Evolutionary conservation across 257 asterid genomes (phyloP).

Genomic region (Penstemon davidsonii): DNA sequence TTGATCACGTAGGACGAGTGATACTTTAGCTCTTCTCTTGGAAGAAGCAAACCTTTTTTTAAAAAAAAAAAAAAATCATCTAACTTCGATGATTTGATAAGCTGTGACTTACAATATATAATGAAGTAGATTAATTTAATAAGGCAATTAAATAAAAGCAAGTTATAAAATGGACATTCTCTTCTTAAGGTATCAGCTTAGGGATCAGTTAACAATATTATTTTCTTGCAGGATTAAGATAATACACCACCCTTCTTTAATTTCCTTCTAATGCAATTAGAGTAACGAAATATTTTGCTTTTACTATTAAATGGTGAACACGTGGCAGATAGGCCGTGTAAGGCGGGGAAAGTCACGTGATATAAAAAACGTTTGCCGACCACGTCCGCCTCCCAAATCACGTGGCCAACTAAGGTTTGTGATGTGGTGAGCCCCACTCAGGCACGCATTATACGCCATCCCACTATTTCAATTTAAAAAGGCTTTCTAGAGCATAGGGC

Average conservation of each 20-base stretch:
- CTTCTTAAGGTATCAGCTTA: conserved; percentile 56
- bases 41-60: no score
- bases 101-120: not conserved
- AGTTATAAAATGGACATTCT: conserved; percentile 55
- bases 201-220: conserved; percentile 89
- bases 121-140: not conserved
- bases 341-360: conserved; percentile 73
- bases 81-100: no score
- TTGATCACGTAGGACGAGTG: no score
- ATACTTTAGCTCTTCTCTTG: no score
- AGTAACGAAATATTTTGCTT: not conserved
- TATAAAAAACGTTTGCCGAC: conserved; percentile 51
- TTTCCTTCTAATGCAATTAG: not conserved
- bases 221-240: conserved; percentile 43
- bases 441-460: not conserved
- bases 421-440: conserved; percentile 44
- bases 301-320: conserved; percentile 22
- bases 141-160: not conserved
- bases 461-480: no score
- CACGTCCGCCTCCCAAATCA: conserved; percentile 73
- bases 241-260: conserved; percentile 18
- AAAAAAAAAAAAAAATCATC: no score
- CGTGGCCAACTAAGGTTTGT: conserved; percentile 83
- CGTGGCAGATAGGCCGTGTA: conserved; percentile 50
- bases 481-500: no score